These are phyloP conservation scores for Camellia sinensis DNA, from an alignment of 148 eudicot genomes.

Conservation along the genomic window DNA sequence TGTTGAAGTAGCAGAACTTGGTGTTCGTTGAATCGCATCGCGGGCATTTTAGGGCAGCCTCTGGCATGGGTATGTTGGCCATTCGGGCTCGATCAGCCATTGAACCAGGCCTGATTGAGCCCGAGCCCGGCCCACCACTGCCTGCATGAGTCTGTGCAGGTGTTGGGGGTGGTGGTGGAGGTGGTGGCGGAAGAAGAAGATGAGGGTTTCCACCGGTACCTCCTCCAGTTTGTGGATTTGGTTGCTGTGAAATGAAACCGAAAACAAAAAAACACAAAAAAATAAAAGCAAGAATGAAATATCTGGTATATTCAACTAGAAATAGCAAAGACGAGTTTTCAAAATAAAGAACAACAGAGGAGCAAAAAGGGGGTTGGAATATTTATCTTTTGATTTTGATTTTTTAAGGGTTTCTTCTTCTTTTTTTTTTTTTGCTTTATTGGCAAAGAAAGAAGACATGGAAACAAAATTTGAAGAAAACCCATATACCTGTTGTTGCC, in stretches of 20 bases:
- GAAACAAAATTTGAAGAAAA: conserved; percentile 23
- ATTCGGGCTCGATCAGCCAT: conserved; percentile 60
- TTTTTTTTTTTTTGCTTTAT: conserved; percentile 11
- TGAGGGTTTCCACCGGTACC: conserved; percentile 21
- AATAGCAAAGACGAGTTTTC: conserved; percentile 6
- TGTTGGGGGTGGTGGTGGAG: conserved; percentile 26
- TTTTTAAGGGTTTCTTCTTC: too few relatives aligned
- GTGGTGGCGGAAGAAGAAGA: conserved; percentile 21
- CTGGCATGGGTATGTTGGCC: conserved; percentile 58
- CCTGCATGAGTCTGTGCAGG: conserved; percentile 22
- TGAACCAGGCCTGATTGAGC: conserved; percentile 54
- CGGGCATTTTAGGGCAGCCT: conserved; percentile 49
- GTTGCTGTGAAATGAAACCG: conserved; percentile 32
- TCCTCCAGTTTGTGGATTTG: conserved; percentile 28
- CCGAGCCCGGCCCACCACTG: conserved; percentile 23
- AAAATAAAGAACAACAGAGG: conserved; percentile 4
- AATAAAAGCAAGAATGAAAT: conserved; percentile 21
- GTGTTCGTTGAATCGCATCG: conserved; percentile 55
- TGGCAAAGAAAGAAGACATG: conserved; percentile 33
- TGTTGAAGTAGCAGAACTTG: conserved; percentile 59
- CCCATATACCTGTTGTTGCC: conserved; percentile 48
- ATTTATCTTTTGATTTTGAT: conserved; percentile 31
- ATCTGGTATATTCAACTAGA: conserved; percentile 43
- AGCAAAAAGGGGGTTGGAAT: conserved; percentile 28
- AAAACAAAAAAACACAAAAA: neutral